phyloP scores from a whole-genome alignment of 306 rosid species.

The Prunus salicina region DNA sequence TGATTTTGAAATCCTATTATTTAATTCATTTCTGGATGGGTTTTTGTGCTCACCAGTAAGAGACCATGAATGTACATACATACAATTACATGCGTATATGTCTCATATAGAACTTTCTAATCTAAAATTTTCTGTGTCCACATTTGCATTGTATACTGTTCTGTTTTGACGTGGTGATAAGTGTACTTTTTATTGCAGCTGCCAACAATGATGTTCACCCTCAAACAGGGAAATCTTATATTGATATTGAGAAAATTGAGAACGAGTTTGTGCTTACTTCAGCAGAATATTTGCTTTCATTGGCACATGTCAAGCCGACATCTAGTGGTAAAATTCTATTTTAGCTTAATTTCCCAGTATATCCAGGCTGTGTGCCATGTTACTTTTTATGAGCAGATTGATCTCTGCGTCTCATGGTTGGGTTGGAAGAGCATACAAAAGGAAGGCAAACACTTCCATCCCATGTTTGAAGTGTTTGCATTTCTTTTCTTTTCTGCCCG shows the following conservation, averaged over 20 bases:
- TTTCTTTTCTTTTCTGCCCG: background rate
- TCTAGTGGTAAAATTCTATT: slow-evolving; percentile 53
- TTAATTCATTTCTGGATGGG: background rate
- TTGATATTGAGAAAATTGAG: slow-evolving; percentile 75
- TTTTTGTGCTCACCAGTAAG: background rate
- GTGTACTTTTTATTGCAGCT: slow-evolving; percentile 30
- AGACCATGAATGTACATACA: background rate
- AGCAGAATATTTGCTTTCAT: slow-evolving; percentile 76
- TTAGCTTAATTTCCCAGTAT: background rate
- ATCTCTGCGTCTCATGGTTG: background rate
- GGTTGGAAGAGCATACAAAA: background rate
- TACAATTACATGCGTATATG: background rate
- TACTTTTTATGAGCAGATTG: background rate
- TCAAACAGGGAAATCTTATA: slow-evolving; percentile 44
- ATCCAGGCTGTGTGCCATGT: background rate
- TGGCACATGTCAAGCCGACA: slow-evolving; percentile 65
- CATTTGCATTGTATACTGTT: slow-evolving; percentile 16
- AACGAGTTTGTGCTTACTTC: slow-evolving; percentile 77
- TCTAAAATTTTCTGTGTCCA: background rate
- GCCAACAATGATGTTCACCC: slow-evolving; percentile 43
- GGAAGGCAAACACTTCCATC: too few relatives aligned
- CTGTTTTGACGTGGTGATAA: slow-evolving; percentile 18
- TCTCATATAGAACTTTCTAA: background rate
- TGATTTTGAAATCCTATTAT: background rate
- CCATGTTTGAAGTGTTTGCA: background rate